A percentile compares a stretch with the other conserved stretches of the same genome.
phyloP scores from a whole-genome alignment of 345 rosid genomes.

The Salix purpurea region DNA sequence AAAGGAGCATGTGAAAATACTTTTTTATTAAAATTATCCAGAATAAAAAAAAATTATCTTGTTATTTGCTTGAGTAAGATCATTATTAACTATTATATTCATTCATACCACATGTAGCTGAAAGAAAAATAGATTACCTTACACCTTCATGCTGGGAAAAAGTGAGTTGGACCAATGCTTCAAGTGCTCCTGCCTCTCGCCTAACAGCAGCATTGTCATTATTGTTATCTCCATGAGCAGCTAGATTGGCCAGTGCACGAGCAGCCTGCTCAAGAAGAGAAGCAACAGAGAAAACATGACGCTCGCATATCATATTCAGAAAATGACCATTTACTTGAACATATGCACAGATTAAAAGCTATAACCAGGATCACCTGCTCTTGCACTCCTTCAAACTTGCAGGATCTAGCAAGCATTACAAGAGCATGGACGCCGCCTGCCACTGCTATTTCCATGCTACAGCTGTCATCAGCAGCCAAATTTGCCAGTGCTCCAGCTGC shows the following conservation, averaged over 20 bases:
- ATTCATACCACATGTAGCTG: background rate
- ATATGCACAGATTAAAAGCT: background rate
- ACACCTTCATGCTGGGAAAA: constrained; percentile 35
- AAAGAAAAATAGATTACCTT: constrained; percentile 21
- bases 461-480: constrained; percentile 38
- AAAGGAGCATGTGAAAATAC: background rate
- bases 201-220: constrained; percentile 32
- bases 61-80: background rate
- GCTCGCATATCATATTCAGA: background rate
- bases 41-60: background rate
- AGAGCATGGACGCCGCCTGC: constrained; percentile 33
- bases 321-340: background rate
- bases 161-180: constrained; percentile 33
- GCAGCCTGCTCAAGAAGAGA: constrained; percentile 19
- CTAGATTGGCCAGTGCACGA: constrained; percentile 37
- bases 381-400: constrained; percentile 35
- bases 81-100: background rate
- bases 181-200: constrained; percentile 32
- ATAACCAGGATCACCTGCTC: constrained; percentile 32
- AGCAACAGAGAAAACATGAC: background rate
- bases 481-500: constrained; percentile 45
- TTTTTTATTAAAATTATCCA: background rate
- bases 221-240: constrained; percentile 39
- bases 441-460: constrained; percentile 28
- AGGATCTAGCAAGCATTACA: constrained; percentile 30